These are phyloP conservation scores for Lentinula aciculospora DNA, from an alignment of 768 basidiomycete genomes.

Conservation along the genomic window DNA sequence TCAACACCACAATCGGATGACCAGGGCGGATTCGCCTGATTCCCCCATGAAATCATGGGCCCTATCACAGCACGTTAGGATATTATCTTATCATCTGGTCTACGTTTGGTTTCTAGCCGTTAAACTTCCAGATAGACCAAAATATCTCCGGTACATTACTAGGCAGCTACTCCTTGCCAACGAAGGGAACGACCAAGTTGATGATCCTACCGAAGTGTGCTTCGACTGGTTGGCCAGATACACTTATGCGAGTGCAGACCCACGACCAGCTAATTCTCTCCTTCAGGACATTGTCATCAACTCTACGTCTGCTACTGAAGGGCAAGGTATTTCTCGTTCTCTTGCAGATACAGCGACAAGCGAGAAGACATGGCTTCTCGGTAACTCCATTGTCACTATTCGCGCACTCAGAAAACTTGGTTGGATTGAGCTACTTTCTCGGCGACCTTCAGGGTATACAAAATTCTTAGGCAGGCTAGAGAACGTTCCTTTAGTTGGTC, in stretches of 20 bases:
- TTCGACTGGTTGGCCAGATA: constrained; percentile 97
- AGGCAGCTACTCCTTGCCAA: constrained; percentile 83
- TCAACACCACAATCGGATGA: constrained; percentile 74
- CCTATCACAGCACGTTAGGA: constrained; percentile 85
- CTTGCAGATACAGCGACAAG: constrained; percentile 32
- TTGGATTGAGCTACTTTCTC: constrained; percentile 83
- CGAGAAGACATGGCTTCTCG: constrained; percentile 83
- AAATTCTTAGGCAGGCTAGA: constrained; percentile 81
- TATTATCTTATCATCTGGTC: constrained; percentile 84
- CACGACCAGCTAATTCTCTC: constrained; percentile 75
- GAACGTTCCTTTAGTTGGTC: constrained; percentile 80
- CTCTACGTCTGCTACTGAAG: not conserved
- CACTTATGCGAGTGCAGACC: constrained; percentile 91
- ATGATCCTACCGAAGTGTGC: constrained; percentile 92
- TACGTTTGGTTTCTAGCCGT: constrained; percentile 94
- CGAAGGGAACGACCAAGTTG: constrained; percentile 64
- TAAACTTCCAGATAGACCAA: constrained; percentile 73
- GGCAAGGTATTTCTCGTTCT: not conserved
- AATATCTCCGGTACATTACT: constrained; percentile 81
- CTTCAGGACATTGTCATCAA: constrained; percentile 74
- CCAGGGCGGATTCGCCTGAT: constrained; percentile 19
- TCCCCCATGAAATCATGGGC: constrained; percentile 72
- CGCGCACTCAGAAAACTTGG: constrained; percentile 66
- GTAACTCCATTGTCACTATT: constrained; percentile 81
- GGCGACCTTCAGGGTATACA: constrained; percentile 86